Conservation (phyloP, 192 early-diverging fungal species). For the Spizellomyces punctatus region DNA sequence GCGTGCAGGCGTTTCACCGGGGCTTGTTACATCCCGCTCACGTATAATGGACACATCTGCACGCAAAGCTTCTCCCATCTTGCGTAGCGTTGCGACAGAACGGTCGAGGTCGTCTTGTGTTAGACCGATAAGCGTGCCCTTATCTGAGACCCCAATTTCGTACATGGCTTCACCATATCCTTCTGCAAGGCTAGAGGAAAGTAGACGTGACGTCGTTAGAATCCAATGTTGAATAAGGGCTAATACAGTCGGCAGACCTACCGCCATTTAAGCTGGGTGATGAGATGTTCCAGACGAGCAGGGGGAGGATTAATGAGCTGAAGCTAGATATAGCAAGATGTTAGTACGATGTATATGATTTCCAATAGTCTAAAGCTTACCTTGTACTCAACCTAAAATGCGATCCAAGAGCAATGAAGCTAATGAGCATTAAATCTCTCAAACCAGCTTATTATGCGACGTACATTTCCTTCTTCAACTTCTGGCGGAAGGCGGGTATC, state of each 20-base stretch:
- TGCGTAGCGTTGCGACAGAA: slow-evolving; percentile 62
- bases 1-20: slow-evolving; percentile 21
- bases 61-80: slow-evolving; percentile 63
- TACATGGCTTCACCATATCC: slow-evolving; percentile 87
- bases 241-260: slow-evolving; percentile 2
- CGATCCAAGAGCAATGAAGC: background rate
- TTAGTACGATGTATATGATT: no score
- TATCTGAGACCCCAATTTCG: slow-evolving; percentile 86
- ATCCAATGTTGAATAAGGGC: slow-evolving; percentile 1
- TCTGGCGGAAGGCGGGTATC: slow-evolving; percentile 66
- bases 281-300: slow-evolving; percentile 79
- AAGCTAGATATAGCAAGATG: slow-evolving; percentile 52
- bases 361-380: no score
- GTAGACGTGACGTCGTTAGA: no score
- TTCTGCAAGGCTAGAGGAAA: slow-evolving; percentile 64
- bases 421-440: slow-evolving; percentile 1
- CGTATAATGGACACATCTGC: slow-evolving; percentile 73
- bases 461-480: slow-evolving; percentile 86
- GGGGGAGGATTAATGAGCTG: slow-evolving; percentile 66
- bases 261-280: slow-evolving; percentile 93
- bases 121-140: slow-evolving; percentile 78
- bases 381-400: slow-evolving; percentile 3
- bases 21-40: slow-evolving; percentile 37
- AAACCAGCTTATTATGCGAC: slow-evolving; percentile 33
- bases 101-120: slow-evolving; percentile 59